Base-by-base conservation (phyloP, 75 land plant genomes). In the Pinus tabuliformis region DNA sequence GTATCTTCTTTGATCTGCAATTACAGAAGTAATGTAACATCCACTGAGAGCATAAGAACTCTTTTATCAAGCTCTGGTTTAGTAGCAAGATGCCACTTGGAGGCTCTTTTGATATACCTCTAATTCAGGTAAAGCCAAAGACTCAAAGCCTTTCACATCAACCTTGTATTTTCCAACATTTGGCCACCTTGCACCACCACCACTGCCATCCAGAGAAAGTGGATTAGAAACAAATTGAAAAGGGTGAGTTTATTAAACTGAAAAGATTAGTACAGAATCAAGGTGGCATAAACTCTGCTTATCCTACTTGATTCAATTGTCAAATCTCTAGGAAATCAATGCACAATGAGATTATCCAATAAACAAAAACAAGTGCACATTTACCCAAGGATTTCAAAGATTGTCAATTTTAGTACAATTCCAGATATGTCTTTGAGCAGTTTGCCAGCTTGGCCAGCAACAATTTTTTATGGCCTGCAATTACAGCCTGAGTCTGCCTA, bases 101-200 rank as follows among this genome's bases (percentile, higher is more conserved):
- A 45, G 28, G 26, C 58, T 76, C n/a, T 71, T 72, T 13, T 26
- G 57, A 75, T 62, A 24, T 65, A 91, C 96, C 96, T 91, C 78
- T 73, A 93, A 58, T 73, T 91, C 92, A 28, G 94, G 96, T 81
- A 93, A 76, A 11, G 90, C 96, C 42, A 93, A 24, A 56, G 94
- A 82, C 74, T 93, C 96, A 79, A 93, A 91, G 9, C 90, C 88
- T 76, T 83, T 77, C n/a, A 91, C 78, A 78, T 93, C 90, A 4
- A 91, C 94, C 80, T 83, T 93, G 77, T 89, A 93, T 58, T 78
- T 87, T 60, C 94, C 94, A 60, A 93, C 96, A 75, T 70, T 86
- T 16, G 96, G 96, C 92, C 86, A 88, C 71, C 85, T 80, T 13
- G 52, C 70, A 72, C 91, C 78, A 24, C 83, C 91, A 59, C 70